Evolutionary conservation across 352 stramenopile genomes (phyloP), one percentile per base, ranked within the genome.

Genomic region (Phytophthora cactorum): DNA sequence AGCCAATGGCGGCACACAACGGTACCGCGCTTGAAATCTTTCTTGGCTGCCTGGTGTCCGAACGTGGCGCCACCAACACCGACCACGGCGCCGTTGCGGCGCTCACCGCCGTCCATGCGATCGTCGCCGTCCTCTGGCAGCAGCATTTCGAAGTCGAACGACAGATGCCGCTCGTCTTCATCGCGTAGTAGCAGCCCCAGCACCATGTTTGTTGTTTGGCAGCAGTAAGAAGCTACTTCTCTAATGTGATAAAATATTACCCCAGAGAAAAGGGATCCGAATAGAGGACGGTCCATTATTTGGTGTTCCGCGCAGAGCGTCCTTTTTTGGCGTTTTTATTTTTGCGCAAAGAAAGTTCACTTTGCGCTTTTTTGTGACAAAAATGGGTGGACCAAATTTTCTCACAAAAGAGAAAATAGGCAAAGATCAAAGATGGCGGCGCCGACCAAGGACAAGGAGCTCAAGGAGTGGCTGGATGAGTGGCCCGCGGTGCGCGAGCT

Each of bases 1-100:
- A 99, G 86, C 96, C 97, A 99, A 74, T 99, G 97, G 63, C 96
- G 93, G 76, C 97, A 99, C 29, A 99, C 97, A 50, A 99, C 95
- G 0, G 96, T 99, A 45, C 96, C 89, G 44, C 89, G 87, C 70
- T 96, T 96, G 51, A 96, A 95, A 66, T 96, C 89, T 57, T 94
- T 96, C 71, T 90, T 89, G 34, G 75, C 80, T 22, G 63, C 64
- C 7, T 57, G 38, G 17, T 69, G 68, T 1, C 71, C 73, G 41
- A 81, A 80, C 2, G 68, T 77, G 5, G 80, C 75, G 22, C 74
- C 78, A 46, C 69, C 70, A 25, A 83, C 72, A 58, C 73, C 77
- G 28, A 80, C 72, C n/a, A 77, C 63, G 9, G 79, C 74, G 17
- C 74, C 74, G 17, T 52, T 53, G 14, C 74, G 73, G n/a, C 50